Evolutionary conservation across 164 flowering plant species (phyloP).

Genomic region (Akebia trifoliata): DNA sequence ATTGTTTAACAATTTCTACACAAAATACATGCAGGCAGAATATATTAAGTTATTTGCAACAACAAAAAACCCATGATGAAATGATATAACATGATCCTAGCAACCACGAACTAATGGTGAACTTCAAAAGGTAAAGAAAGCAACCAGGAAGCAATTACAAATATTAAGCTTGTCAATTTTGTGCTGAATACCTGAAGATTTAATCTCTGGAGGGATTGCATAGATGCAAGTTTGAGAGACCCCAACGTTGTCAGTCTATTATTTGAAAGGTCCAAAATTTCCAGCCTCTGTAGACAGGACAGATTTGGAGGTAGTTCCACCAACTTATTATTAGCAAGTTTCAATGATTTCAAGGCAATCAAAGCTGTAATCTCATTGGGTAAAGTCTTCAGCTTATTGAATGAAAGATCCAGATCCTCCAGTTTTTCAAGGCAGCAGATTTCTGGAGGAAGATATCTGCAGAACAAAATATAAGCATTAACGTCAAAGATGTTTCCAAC

Average conservation of each 20-base stretch:
- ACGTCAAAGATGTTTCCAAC: not conserved
- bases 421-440: conserved; percentile 65
- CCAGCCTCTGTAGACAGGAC: conserved; percentile 53
- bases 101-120: not conserved
- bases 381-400: conserved; percentile 77
- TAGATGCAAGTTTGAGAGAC: conserved; percentile 54
- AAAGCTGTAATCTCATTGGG: conserved; percentile 68
- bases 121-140: conserved; percentile 1
- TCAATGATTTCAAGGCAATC: conserved; percentile 57
- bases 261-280: conserved; percentile 77
- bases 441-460: conserved; percentile 89
- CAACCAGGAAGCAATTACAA: not conserved
- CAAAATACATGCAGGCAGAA: not conserved
- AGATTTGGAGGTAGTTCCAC: conserved; percentile 61
- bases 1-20: no score
- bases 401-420: conserved; percentile 84
- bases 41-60: no score
- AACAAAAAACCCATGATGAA: no score
- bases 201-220: conserved; percentile 61
- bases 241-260: conserved; percentile 78
- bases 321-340: conserved; percentile 76
- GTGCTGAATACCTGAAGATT: conserved; percentile 69
- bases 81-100: not conserved
- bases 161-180: not conserved
- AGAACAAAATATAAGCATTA: conserved; percentile 15